Conservation (phyloP, 805 yeast genomes). For the Cyberlindnera subsufficiens region DNA sequence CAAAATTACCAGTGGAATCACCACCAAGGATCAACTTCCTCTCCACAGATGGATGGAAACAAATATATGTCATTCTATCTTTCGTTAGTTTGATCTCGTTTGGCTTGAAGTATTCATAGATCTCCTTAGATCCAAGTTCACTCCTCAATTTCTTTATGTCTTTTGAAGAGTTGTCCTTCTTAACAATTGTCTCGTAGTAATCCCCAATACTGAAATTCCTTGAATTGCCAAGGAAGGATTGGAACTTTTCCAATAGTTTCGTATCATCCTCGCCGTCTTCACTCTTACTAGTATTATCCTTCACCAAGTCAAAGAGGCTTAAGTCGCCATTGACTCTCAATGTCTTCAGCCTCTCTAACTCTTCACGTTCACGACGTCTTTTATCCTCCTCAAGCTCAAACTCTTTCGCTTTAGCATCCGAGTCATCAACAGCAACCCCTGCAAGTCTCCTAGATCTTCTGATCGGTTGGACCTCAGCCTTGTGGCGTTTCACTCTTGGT, state of each 20-base stretch:
- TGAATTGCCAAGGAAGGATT: conserved; percentile 22
- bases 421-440: conserved; percentile 58
- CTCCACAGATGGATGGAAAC: conserved; percentile 67
- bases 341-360: conserved; percentile 44
- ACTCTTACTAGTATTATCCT: conserved; percentile 33
- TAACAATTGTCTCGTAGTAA: conserved; percentile 49
- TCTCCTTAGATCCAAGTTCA: conserved; percentile 43
- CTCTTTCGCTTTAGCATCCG: conserved; percentile 25
- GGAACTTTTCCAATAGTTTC: conserved; percentile 27
- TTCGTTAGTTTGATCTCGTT: conserved; percentile 61
- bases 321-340: conserved; percentile 64
- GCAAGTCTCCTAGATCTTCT: conserved; percentile 77
- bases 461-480: conserved; percentile 40
- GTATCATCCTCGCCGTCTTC: conserved; percentile 27
- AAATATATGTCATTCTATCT: conserved; percentile 67
- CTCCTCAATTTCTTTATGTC: conserved; percentile 44
- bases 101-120: conserved; percentile 58
- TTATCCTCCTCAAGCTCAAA: conserved; percentile 20
- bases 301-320: conserved; percentile 52
- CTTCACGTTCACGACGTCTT: conserved; percentile 31
- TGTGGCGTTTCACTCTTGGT: conserved; percentile 18
- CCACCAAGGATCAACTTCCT: conserved; percentile 75
- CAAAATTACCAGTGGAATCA: conserved; percentile 81
- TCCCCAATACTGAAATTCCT: conserved; percentile 57
- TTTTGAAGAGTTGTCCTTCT: conserved; percentile 29